phyloP scores from a whole-genome alignment of 164 flowering plant species.

The Aristolochia contorta region DNA sequence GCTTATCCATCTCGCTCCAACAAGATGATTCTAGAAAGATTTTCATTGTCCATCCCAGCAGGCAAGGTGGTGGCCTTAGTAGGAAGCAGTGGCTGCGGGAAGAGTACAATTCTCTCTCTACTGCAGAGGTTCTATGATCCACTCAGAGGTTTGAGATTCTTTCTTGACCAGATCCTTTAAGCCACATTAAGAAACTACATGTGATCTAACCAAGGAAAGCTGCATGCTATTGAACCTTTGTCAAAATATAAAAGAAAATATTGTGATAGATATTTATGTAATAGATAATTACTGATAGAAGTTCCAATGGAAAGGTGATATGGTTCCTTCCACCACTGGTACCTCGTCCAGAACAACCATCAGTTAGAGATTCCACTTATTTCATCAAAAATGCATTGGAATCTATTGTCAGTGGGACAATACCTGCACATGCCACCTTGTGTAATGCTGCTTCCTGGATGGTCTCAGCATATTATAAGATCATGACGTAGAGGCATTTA shows the following conservation, averaged over 20 bases:
- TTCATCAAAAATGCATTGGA: no score
- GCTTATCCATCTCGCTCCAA: conserved; percentile 57
- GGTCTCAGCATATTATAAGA: no score
- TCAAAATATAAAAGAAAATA: not conserved
- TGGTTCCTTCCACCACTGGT: no score
- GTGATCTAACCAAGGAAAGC: not conserved
- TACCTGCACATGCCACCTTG: no score
- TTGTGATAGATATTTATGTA: no score
- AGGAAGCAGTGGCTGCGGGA: conserved; percentile 73
- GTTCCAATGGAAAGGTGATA: no score
- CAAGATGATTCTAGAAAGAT: conserved; percentile 37
- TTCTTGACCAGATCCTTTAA: not conserved
- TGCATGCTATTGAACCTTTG: not conserved
- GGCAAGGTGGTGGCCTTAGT: conserved; percentile 65
- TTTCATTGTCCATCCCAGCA: conserved; percentile 54
- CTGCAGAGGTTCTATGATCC: conserved; percentile 60
- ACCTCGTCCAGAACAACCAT: no score
- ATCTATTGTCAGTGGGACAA: no score
- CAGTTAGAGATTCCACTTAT: no score
- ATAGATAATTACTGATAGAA: no score
- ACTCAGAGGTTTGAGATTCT: conserved; percentile 24
- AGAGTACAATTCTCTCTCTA: conserved; percentile 59
- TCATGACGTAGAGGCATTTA: no score
- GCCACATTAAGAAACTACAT: not conserved
- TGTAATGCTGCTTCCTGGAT: no score